phyloP scores from a whole-genome alignment of 306 rosid species.

The Vachellia collinsii region DNA sequence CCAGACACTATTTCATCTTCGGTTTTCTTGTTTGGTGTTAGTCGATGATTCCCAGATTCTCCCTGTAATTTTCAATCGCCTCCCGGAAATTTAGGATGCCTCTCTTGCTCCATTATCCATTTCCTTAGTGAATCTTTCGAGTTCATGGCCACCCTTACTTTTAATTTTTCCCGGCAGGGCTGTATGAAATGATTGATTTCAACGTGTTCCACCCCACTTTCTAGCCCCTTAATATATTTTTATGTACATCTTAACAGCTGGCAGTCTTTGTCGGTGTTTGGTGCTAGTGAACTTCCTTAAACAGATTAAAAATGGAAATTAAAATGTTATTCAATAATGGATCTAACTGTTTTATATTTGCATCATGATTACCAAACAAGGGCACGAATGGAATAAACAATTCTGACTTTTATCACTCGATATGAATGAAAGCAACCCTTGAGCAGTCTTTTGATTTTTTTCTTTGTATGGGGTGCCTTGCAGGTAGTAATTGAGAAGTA shows the following conservation, averaged over 20 bases:
- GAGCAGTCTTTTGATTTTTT: conserved; percentile 25
- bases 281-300: neutral
- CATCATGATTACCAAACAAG: neutral
- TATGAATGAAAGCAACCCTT: neutral
- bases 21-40: neutral
- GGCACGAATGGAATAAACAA: neutral
- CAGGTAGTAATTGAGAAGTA: conserved; percentile 53
- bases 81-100: neutral
- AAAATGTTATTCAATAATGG: neutral
- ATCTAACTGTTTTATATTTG: neutral
- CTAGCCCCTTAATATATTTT: neutral
- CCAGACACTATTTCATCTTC: neutral
- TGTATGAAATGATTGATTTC: neutral
- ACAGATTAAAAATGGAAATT: neutral
- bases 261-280: neutral
- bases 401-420: neutral
- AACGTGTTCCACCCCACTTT: neutral
- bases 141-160: neutral
- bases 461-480: conserved; percentile 27
- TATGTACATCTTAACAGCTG: neutral
- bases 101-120: neutral
- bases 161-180: neutral
- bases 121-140: neutral
- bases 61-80: neutral
- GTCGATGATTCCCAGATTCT: neutral